Evolutionary conservation across 495 filamentous ascomycete species (phyloP), one percentile per base, ranked within the genome.

Genomic region (Penicillium maclennaniae): DNA sequence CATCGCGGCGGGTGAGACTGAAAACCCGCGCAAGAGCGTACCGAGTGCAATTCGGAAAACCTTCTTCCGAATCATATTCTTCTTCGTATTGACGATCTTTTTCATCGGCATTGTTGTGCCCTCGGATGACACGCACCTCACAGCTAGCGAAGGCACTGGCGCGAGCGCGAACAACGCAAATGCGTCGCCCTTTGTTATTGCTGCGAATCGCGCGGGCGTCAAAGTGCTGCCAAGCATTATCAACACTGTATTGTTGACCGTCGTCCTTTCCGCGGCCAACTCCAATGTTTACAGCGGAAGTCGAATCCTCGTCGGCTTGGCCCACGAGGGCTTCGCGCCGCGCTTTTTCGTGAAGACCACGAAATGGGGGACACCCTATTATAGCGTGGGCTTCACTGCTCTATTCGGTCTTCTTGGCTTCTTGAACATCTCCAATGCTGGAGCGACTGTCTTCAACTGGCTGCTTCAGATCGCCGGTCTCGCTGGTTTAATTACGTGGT

Each of bases 31-130:
- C 34, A 73, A 70, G 20, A 82, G 80, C 14, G 77, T 87, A 0
- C 84, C 84, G 1, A 69, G 76, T 0, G 84, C 84, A 3, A 86
- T 87, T 52, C 81, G 77, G 38, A 83, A 86, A 56, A 79, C 83
- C 17, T 87, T 87, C 58, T 77, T 80, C 70, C 82, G 84, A 41
- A 87, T 87, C 64, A 54, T 85, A 52, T 77, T 87, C 52, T 83
- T 86, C 56, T 85, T 84, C 68, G 78, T 86, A 62, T 75, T 81
- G 34, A 77, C 75, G 9, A 77, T 81, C 43, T 79, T 87, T 71
- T 86, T 86, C 63, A 83, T 85, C 27, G 83, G 83, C 54, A 76
- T 86, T 67, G 68, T 81, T 19, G 76, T 83, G 16, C 76, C 78
- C 15, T 83, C 75, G 54, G 53, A 69, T 40, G 53, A 65, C 37